Percentiles rank a stretch among this genome's conserved stretches.
These are phyloP conservation scores for Trichophyton simii DNA, from an alignment of 2,329 filamentous ascomycete genomes.

Conservation along the genomic window DNA sequence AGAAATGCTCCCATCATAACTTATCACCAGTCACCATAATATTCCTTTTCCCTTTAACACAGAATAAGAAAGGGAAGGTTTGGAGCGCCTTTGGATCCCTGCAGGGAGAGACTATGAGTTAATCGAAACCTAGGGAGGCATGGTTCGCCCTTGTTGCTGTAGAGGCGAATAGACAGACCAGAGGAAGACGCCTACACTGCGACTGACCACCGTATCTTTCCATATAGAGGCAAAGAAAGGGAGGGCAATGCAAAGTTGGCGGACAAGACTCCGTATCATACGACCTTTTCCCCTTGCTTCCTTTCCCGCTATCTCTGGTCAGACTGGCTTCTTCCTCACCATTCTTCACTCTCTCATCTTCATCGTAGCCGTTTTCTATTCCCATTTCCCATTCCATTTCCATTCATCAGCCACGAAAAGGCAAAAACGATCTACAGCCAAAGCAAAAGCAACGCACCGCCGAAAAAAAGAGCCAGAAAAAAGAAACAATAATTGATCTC, in stretches of 20 bases:
- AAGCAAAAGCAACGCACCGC: not conserved
- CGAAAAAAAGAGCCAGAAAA: not conserved
- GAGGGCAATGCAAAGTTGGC: too few relatives aligned
- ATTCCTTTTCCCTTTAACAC: not conserved
- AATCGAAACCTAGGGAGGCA: conserved; percentile 3
- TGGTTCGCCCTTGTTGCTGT: not conserved
- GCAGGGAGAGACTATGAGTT: not conserved
- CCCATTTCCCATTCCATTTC: not conserved
- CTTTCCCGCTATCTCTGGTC: not conserved
- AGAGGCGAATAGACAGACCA: not conserved
- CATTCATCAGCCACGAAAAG: not conserved
- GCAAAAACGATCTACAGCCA: not conserved
- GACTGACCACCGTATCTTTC: not conserved
- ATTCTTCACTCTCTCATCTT: not conserved
- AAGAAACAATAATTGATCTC: not conserved
- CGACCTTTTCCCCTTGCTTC: not conserved
- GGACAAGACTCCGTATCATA: not conserved
- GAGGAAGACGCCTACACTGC: not conserved
- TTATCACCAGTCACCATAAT: conserved; percentile 2
- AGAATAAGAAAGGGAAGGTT: not conserved
- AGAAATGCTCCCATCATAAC: not conserved
- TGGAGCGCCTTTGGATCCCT: not conserved
- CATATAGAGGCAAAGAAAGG: not conserved
- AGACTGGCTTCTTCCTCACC: not conserved
- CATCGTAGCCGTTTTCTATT: not conserved